Evolutionary conservation across 2,329 filamentous ascomycete genomes (phyloP).

Genomic region (Fonsecaea nubica): DNA sequence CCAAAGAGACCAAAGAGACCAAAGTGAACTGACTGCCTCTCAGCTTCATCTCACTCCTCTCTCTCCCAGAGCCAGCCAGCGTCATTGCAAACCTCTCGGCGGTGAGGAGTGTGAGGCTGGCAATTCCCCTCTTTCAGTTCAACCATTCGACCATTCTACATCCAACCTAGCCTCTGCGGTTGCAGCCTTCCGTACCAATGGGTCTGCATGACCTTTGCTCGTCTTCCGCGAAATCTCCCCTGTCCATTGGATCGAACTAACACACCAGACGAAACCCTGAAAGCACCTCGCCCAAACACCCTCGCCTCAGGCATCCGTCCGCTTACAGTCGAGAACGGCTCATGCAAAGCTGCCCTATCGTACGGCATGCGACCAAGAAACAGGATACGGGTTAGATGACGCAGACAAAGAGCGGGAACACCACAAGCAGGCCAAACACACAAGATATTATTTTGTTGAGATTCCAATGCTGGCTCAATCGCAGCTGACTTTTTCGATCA

Average conservation of each 20-base stretch:
- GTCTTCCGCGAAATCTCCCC: neutral
- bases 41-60: neutral
- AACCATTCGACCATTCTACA: neutral
- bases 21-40: neutral
- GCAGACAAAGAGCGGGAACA: neutral
- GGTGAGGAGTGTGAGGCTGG: slow-evolving; percentile 10
- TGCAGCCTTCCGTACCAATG: neutral
- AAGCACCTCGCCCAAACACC: neutral
- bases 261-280: neutral
- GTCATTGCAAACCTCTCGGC: neutral
- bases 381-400: neutral
- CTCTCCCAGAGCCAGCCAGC: neutral
- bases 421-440: neutral
- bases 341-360: neutral
- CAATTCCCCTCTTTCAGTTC: neutral
- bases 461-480: neutral
- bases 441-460: neutral
- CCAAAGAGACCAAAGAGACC: neutral
- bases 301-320: neutral
- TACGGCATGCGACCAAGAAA: neutral
- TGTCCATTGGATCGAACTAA: neutral
- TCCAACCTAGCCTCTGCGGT: neutral
- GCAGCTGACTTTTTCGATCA: neutral
- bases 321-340: neutral
- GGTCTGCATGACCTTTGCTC: neutral